phyloP scores from a whole-genome alignment of 108 stramenopile species.

The Cyclotella sp. region DNA sequence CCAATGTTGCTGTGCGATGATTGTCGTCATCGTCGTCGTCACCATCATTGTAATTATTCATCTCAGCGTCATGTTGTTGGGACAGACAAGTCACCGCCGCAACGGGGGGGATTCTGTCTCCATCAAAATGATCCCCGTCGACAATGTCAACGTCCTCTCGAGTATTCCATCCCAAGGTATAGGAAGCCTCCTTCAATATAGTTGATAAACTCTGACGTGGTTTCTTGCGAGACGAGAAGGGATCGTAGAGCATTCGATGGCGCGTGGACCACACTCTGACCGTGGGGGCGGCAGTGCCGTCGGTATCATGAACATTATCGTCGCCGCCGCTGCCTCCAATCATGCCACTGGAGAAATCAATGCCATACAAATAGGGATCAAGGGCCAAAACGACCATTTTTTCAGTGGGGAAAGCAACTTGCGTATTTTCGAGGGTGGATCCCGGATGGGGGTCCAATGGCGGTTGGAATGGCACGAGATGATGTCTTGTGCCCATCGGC shows the following conservation, averaged over 20 bases:
- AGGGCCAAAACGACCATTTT: slow-evolving; percentile 35
- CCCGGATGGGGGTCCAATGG: slow-evolving; percentile 28
- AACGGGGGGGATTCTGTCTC: neutral
- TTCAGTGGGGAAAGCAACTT: slow-evolving; percentile 44
- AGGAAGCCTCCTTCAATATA: no score
- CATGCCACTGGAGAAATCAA: slow-evolving; percentile 26
- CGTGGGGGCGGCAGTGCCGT: no score
- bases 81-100: slow-evolving; percentile 18
- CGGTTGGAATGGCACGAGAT: slow-evolving; percentile 16
- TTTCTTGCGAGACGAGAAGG: no score
- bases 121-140: no score
- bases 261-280: no score
- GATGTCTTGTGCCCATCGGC: no score
- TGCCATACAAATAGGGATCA: slow-evolving; percentile 45
- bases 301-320: neutral
- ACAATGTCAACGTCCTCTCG: no score
- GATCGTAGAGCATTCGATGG: no score
- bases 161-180: no score
- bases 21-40: neutral
- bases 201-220: no score
- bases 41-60: no score
- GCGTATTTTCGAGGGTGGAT: slow-evolving; percentile 26
- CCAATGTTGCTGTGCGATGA: slow-evolving; percentile 22
- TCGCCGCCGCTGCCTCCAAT: neutral
- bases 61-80: no score